Evolutionary conservation across 2,329 filamentous ascomycete genomes (phyloP), one percentile per base, ranked within the genome.

Genomic region (Thelonectria rubi): DNA sequence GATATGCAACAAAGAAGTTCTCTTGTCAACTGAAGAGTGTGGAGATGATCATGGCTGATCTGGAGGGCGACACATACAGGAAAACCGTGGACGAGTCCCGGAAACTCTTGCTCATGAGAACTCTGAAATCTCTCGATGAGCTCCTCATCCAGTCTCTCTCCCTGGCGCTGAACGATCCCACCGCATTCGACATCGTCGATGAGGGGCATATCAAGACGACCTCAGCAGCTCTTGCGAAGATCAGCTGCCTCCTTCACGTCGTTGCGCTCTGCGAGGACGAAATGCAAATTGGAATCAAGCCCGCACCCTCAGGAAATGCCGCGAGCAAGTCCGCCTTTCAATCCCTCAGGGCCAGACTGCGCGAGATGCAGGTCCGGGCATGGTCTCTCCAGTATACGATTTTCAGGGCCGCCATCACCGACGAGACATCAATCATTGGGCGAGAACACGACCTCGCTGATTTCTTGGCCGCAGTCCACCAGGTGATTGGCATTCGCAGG

Each of bases 381-480:
- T 98, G 95, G 94, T 93, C 91, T 39, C 79, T 98, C 40, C 89
- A 94, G 65, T 99, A 97, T 73, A 86, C 87, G 0, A 79, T 97
- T 53, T 76, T 97, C 45, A 91, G 90, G 72, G 89, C 93, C 64
- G 91, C 87, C 3, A 88, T 94, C 26, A 91, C 94, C 66, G 87
- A 91, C 67, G 76, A 79, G 9, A 83, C 87, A 1, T 74, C 84
- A 0, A 94, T 93, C 69, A 80, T 87, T 3, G 84, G 82, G 5
- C 85, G 89, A 0, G 84, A 90, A 42, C 90, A 90, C 56, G 91
- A 94, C 64, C 81, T 92, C 42, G 90, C 94, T 21, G 89, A 93
- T 62, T 93, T 91, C 69, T 80, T 99, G 40, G 88, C 92, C 7
- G 87, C 90, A 11, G 86, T 97, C 6, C 95, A 99, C 73, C 88